Percentiles rank a stretch among this genome's conserved stretches.
Conservation (phyloP, 139 green algal species). For the Chlamydomonas schloesseri region DNA sequence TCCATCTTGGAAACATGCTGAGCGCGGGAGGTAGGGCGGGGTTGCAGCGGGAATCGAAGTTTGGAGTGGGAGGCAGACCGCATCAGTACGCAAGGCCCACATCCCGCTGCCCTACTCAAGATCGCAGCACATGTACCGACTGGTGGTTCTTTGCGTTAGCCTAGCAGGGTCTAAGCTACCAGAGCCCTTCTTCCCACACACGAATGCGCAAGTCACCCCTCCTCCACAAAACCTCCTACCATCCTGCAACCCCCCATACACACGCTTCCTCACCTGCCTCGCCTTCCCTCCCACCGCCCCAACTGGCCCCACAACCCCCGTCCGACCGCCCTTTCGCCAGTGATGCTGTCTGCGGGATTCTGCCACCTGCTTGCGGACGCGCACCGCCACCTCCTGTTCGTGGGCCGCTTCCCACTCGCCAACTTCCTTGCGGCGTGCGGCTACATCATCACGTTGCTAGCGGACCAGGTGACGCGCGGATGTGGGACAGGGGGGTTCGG, state of each 20-base stretch:
- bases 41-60: too few relatives aligned
- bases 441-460: slow-evolving; percentile 60
- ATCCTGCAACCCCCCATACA: too few relatives aligned
- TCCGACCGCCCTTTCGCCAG: slow-evolving; percentile 36
- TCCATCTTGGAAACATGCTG: slow-evolving; percentile 87
- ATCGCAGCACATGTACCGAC: too few relatives aligned
- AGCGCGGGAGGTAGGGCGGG: slow-evolving; percentile 73
- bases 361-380: slow-evolving; percentile 77
- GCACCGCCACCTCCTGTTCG: slow-evolving; percentile 52
- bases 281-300: not conserved
- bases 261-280: too few relatives aligned
- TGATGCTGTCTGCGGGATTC: slow-evolving; percentile 86
- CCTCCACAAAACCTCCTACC: too few relatives aligned
- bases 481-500: not conserved
- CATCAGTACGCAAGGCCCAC: too few relatives aligned
- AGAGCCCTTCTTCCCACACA: too few relatives aligned
- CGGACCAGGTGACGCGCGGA: slow-evolving; percentile 61
- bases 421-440: slow-evolving; percentile 62
- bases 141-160: too few relatives aligned
- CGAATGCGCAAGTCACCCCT: too few relatives aligned
- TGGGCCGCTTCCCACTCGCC: slow-evolving; percentile 56
- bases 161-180: too few relatives aligned
- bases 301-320: not conserved
- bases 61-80: too few relatives aligned
- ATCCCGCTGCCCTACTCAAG: too few relatives aligned